Evolutionary conservation across 441 rosid species (phyloP), one percentile per base, ranked within the genome.

Genomic region (Isatis lusitanica): DNA sequence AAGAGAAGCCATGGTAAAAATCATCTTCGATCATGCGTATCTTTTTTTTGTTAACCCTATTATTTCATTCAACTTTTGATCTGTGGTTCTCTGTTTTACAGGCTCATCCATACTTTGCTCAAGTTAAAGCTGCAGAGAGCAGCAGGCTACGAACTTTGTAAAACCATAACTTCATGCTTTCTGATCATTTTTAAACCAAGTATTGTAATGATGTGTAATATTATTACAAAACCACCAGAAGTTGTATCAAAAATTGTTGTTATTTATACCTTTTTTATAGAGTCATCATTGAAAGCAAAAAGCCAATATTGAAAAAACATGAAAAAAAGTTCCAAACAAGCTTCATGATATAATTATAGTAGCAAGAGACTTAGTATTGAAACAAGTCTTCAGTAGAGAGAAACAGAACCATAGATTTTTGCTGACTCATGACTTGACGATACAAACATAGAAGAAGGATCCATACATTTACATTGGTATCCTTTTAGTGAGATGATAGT

Each of bases 91-190:
- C 4, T 17, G 62, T 65, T 68, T 55, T 78, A 85, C 73, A 91
- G 96, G 85, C 66, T 24, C 94, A 94, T 78, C 83, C 93, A 12
- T 90, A 89, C 75, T 88, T 90, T 47, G 80, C 89, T 24, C 97
- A 89, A 80, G 97, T 90, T 68, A 86, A 91, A 73, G 94, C 94
- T 59, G 94, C 97, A 16, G 95, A 90, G 79, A 89, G 81, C 65
- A 85, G 90, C 85, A 85, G 96, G 79, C 85, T 80, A 77, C 81
- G 88, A 63, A 77, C 85, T 24, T 80, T 80, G 77, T 85, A 79
- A 63, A 17, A 18, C 11, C 31, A 0, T 30, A 48, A 12, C 31
- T 39, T 30, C 35, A 9, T 26, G 28, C 10, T 51, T 68, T n/a
- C 16, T 18, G 24, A 8, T 24, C 31, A 60, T 66, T 50, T 67